phyloP scores from a whole-genome alignment of 2,329 filamentous ascomycete genomes.

The Ophiostoma perfectum region DNA sequence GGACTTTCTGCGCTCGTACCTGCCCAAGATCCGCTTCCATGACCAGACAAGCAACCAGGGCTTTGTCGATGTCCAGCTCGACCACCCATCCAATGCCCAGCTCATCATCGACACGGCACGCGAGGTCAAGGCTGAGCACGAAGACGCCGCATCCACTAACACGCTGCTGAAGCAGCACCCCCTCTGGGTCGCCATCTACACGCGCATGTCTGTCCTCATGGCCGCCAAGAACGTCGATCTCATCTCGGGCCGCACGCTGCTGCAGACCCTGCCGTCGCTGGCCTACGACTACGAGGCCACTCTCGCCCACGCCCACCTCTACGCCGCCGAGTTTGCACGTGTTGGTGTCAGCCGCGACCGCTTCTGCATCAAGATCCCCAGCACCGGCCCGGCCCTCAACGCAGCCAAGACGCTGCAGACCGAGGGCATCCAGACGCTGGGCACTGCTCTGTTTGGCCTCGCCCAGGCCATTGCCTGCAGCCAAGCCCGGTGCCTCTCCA shows the following conservation, averaged over 20 bases:
- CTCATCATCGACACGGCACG: constrained; percentile 39
- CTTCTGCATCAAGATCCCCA: constrained; percentile 49
- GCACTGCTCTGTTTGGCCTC: constrained; percentile 43
- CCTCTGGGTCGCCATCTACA: constrained; percentile 44
- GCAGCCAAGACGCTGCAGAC: constrained; percentile 39
- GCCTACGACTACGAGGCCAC: constrained; percentile 43
- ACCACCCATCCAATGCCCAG: constrained; percentile 39
- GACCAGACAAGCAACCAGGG: constrained; percentile 49
- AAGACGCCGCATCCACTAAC: background rate
- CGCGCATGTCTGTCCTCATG: constrained; percentile 43
- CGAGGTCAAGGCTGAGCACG: constrained; percentile 40
- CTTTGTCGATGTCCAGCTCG: constrained; percentile 44
- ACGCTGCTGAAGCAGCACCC: constrained; percentile 13
- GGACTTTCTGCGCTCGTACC: constrained; percentile 39
- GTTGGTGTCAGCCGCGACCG: constrained; percentile 42
- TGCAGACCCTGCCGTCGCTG: constrained; percentile 44
- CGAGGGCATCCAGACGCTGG: constrained; percentile 44
- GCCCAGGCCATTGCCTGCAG: constrained; percentile 46
- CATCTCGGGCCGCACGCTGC: constrained; percentile 44
- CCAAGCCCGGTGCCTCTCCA: constrained; percentile 43
- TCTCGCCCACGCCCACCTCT: constrained; percentile 42
- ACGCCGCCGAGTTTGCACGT: constrained; percentile 42
- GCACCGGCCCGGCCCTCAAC: constrained; percentile 43
- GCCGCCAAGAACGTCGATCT: constrained; percentile 43
- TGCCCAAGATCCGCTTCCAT: constrained; percentile 38